phyloP scores from a whole-genome alignment of 73 alveolate species.

The Stentor coeruleus region DNA sequence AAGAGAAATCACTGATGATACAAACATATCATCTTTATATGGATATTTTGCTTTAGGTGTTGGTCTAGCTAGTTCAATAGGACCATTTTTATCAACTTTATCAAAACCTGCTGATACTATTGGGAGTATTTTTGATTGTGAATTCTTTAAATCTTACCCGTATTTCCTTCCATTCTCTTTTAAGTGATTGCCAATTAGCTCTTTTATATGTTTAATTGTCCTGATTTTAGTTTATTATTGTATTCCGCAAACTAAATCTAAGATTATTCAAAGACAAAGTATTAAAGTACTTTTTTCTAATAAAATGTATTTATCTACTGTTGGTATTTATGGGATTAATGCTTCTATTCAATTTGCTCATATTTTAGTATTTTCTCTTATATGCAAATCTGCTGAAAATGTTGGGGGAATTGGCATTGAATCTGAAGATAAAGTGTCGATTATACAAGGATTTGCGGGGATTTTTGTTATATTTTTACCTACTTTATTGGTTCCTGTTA shows the following conservation, averaged over 20 bases:
- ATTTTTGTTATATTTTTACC: slow-evolving; percentile 16
- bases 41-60: not conserved
- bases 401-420: not conserved
- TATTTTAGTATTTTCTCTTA: not conserved
- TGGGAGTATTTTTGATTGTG: not conserved
- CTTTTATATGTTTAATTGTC: not conserved
- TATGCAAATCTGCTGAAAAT: not conserved
- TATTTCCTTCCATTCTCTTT: not conserved
- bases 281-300: not conserved
- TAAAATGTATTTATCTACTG: not conserved
- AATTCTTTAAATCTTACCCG: not conserved
- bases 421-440: not conserved
- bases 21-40: not conserved
- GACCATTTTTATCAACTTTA: too few relatives aligned
- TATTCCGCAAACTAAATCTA: not conserved
- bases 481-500: slow-evolving; percentile 63
- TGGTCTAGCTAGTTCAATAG: not conserved
- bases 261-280: not conserved
- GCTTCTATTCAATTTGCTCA: not conserved
- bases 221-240: not conserved
- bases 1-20: not conserved
- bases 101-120: too few relatives aligned
- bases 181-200: not conserved
- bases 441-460: not conserved
- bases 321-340: too few relatives aligned